These are phyloP conservation scores for Kernera saxatilis DNA, from an alignment of 345 rosid genomes.

Conservation along the genomic window DNA sequence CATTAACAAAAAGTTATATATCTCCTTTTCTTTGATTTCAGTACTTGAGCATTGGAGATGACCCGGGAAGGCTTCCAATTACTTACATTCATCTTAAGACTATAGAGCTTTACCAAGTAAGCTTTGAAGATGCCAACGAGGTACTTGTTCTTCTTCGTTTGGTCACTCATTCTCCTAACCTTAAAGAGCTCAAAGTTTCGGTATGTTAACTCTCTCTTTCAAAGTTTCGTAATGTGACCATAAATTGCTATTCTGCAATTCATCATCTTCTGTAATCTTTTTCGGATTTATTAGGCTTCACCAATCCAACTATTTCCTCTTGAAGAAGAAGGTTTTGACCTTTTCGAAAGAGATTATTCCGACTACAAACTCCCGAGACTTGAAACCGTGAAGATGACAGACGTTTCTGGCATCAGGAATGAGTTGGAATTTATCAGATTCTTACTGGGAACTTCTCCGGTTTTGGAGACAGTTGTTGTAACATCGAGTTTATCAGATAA, in stretches of 20 bases:
- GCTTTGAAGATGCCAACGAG: constrained; percentile 84
- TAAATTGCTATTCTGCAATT: background rate
- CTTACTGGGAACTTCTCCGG: constrained; percentile 64
- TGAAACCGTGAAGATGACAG: constrained; percentile 61
- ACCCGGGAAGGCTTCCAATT: constrained; percentile 51
- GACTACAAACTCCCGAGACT: constrained; percentile 52
- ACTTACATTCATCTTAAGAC: constrained; percentile 55
- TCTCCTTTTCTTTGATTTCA: background rate
- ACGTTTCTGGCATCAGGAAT: constrained; percentile 59
- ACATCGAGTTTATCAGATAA: constrained; percentile 46
- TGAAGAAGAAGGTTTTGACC: constrained; percentile 54
- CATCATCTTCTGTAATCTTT: background rate
- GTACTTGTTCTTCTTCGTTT: constrained; percentile 73
- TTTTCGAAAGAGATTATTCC: constrained; percentile 48
- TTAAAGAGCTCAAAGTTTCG: constrained; percentile 68
- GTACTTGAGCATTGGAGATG: constrained; percentile 91
- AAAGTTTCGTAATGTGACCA: background rate
- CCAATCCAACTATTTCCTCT: constrained; percentile 42
- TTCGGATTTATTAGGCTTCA: constrained; percentile 43
- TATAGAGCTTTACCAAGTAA: constrained; percentile 75
- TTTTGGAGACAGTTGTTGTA: constrained; percentile 52
- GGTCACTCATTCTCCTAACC: constrained; percentile 77
- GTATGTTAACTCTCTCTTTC: constrained; percentile 40
- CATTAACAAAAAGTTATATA: background rate
- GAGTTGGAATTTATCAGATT: constrained; percentile 83